These are phyloP conservation scores for Tricholoma sp. DNA, from an alignment of 768 basidiomycete genomes.

Conservation along the genomic window DNA sequence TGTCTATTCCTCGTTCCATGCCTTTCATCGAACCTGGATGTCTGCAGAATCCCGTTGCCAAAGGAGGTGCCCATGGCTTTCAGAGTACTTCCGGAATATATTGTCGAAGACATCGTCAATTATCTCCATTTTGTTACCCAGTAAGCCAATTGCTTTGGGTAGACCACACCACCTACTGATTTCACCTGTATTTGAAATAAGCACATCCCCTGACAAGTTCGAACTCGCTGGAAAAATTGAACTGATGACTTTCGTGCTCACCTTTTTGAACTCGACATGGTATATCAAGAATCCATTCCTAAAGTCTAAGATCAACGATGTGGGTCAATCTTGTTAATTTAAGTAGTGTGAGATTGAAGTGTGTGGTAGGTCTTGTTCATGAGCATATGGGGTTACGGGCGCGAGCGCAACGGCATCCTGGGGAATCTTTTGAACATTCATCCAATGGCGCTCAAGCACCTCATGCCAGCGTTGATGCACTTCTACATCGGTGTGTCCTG, in stretches of 20 bases:
- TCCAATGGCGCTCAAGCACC: constrained; percentile 76
- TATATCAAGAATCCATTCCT: constrained; percentile 99
- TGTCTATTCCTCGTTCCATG: constrained; percentile 6
- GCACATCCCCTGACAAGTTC: constrained; percentile 72
- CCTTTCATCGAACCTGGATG: background rate
- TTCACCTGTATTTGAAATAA: constrained; percentile 16
- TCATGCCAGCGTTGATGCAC: constrained; percentile 87
- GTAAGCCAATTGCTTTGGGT: constrained; percentile 36
- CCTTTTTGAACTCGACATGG: constrained; percentile 91
- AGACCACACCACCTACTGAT: background rate
- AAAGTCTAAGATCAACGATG: constrained; percentile 94
- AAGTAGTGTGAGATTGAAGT: constrained; percentile 1
- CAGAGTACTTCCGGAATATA: constrained; percentile 87
- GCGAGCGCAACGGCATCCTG: constrained; percentile 67
- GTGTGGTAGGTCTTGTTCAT: constrained; percentile 61
- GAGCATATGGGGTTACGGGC: constrained; percentile 62
- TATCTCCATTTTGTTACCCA: constrained; percentile 80
- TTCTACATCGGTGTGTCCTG: constrained; percentile 81
- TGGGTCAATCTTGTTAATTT: constrained; percentile 27
- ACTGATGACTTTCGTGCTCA: constrained; percentile 80
- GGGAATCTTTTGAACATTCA: constrained; percentile 81
- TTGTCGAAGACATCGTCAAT: constrained; percentile 90
- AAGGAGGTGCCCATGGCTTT: constrained; percentile 81
- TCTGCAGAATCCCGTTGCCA: constrained; percentile 77
- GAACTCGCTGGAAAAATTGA: constrained; percentile 83